Conservation (phyloP, 2,329 filamentous ascomycete species). For the Verruconis gallopava region DNA sequence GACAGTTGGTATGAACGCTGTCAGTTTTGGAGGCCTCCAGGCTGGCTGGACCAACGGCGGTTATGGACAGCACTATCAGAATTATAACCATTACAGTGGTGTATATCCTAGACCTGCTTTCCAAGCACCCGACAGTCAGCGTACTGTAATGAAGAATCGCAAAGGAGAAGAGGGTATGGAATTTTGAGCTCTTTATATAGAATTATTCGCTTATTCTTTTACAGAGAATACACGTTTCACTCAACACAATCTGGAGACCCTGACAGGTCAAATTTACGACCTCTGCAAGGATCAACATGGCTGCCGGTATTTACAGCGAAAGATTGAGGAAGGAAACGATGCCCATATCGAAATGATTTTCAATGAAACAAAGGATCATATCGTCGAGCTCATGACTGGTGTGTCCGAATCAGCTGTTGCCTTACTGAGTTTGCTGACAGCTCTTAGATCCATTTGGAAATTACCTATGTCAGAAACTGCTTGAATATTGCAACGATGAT, state of each 20-base stretch:
- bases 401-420: constrained; percentile 13
- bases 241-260: constrained; percentile 68
- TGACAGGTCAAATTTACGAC: constrained; percentile 71
- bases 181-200: constrained; percentile 10
- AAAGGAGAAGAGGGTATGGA: constrained; percentile 54
- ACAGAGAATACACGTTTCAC: constrained; percentile 57
- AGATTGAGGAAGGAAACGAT: constrained; percentile 77
- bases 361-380: constrained; percentile 81
- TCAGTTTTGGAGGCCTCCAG: constrained; percentile 5
- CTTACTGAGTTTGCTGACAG: constrained; percentile 15
- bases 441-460: constrained; percentile 81
- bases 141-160: constrained; percentile 63
- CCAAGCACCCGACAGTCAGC: constrained; percentile 52
- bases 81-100: constrained; percentile 36
- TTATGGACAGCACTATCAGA: constrained; percentile 33
- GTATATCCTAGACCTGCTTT: constrained; percentile 29
- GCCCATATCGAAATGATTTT: constrained; percentile 88
- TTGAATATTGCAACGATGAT: constrained; percentile 89
- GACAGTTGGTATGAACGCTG: constrained; percentile 53
- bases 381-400: constrained; percentile 91
- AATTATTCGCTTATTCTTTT: constrained; percentile 3
- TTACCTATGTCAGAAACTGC: constrained; percentile 95
- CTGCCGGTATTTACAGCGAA: constrained; percentile 92
- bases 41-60: constrained; percentile 30
- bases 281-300: constrained; percentile 97